These are phyloP conservation scores for Candida gorgasii DNA, from an alignment of 805 yeast species.

Conservation along the genomic window DNA sequence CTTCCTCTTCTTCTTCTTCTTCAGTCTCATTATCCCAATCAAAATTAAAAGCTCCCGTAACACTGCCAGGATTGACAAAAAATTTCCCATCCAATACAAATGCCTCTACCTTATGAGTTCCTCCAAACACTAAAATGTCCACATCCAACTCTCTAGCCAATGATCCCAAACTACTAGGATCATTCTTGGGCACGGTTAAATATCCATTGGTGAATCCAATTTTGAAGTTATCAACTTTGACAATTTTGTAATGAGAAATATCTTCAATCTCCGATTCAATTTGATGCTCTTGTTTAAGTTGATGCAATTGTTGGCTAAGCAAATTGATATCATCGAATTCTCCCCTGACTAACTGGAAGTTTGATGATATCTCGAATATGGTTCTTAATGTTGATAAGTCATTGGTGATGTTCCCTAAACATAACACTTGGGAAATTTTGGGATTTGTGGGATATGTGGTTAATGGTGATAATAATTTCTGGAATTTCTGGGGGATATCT, in stretches of 20 bases:
- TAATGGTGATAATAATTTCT: constrained; percentile 72
- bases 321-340: constrained; percentile 63
- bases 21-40: constrained; percentile 59
- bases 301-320: constrained; percentile 28
- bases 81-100: constrained; percentile 90
- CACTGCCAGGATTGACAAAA: constrained; percentile 95
- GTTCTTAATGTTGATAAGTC: constrained; percentile 64
- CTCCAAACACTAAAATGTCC: constrained; percentile 90
- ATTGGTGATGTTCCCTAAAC: constrained; percentile 81
- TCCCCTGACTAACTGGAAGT: constrained; percentile 76
- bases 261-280: constrained; percentile 14
- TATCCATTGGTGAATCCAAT: constrained; percentile 87
- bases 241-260: constrained; percentile 64
- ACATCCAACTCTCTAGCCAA: constrained; percentile 90
- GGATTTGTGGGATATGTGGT: constrained; percentile 43
- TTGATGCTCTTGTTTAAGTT: constrained; percentile 17
- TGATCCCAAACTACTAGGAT: constrained; percentile 78
- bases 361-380: constrained; percentile 67
- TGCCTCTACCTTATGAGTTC: constrained; percentile 90
- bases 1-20: constrained; percentile 39
- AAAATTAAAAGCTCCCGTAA: constrained; percentile 84
- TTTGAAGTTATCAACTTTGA: constrained; percentile 67
- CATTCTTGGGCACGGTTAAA: constrained; percentile 79
- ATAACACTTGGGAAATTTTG: constrained; percentile 79
- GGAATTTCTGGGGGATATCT: constrained; percentile 63